Percentiles rank a stretch among this genome's conserved stretches.
Conservation (phyloP, 1,284 basidiomycete species). For the Tilletia horrida region DNA sequence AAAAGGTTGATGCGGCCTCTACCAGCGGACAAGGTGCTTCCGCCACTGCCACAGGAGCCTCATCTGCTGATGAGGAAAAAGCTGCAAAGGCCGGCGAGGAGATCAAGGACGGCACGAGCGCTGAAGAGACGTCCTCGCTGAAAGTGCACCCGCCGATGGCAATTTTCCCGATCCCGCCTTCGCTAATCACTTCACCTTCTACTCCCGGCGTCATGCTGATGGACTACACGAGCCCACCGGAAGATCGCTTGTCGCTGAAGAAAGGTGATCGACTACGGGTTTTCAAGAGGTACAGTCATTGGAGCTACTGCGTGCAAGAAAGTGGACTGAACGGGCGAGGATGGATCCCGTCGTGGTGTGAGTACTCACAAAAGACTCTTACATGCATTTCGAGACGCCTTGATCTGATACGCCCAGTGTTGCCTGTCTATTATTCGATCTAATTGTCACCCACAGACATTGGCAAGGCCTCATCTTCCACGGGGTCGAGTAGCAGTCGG, state of each 20-base stretch:
- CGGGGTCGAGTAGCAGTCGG: neutral
- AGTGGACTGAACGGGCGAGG: slow-evolving; percentile 40
- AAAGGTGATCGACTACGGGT: slow-evolving; percentile 85
- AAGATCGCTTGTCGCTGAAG: slow-evolving; percentile 57
- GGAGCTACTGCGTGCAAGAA: slow-evolving; percentile 67
- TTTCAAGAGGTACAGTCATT: slow-evolving; percentile 89
- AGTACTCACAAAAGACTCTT: neutral
- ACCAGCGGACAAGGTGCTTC: neutral
- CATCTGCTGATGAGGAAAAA: neutral
- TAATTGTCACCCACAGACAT: neutral
- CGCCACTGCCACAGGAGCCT: no score
- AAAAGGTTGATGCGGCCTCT: slow-evolving; percentile 7
- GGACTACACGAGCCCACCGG: slow-evolving; percentile 65
- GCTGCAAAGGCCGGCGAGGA: neutral
- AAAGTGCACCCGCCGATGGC: slow-evolving; percentile 32
- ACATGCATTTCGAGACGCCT: neutral
- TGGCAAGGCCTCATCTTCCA: slow-evolving; percentile 1
- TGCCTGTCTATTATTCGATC: neutral
- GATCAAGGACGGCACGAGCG: neutral
- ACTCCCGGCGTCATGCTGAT: slow-evolving; percentile 90
- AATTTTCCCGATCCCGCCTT: slow-evolving; percentile 69
- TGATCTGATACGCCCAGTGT: neutral
- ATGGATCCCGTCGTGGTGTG: slow-evolving; percentile 53
- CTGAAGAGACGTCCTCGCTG: neutral
- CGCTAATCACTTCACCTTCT: slow-evolving; percentile 84